A percentile compares a stretch with the other conserved stretches of the same genome.
Conservation (phyloP, 2,329 filamentous ascomycete genomes). For the Xylariaceae sp. region DNA sequence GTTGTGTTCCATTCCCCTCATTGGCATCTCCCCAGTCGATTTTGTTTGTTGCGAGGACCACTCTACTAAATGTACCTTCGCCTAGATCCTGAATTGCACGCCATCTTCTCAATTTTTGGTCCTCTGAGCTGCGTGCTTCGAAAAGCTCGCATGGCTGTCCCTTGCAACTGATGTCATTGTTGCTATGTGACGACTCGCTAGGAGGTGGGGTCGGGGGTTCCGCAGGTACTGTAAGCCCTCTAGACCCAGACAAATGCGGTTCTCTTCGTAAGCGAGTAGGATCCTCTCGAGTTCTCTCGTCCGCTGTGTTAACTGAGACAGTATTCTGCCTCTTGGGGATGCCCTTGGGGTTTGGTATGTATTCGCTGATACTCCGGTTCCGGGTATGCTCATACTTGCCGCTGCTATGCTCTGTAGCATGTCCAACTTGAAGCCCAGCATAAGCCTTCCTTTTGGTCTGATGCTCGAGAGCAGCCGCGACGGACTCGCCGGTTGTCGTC, state of each 20-base stretch:
- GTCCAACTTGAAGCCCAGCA: slow-evolving; percentile 38
- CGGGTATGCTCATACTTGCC: slow-evolving; percentile 48
- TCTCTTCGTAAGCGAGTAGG: slow-evolving; percentile 61
- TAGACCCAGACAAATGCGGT: slow-evolving; percentile 69
- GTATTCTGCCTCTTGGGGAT: slow-evolving; percentile 68
- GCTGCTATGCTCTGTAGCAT: slow-evolving; percentile 27
- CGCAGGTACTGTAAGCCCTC: slow-evolving; percentile 62
- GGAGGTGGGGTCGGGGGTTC: slow-evolving; percentile 75
- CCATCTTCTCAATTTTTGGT: slow-evolving; percentile 70
- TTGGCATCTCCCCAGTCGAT: slow-evolving; percentile 47
- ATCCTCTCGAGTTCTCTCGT: slow-evolving; percentile 32
- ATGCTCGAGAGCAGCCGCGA: slow-evolving; percentile 45
- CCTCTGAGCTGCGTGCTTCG: slow-evolving; percentile 59
- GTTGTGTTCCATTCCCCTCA: slow-evolving; percentile 33
- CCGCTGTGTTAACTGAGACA: slow-evolving; percentile 57
- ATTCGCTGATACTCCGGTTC: slow-evolving; percentile 85
- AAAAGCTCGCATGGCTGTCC: slow-evolving; percentile 56
- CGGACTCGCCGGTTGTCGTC: slow-evolving; percentile 47
- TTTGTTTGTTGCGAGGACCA: slow-evolving; percentile 83
- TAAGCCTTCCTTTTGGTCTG: slow-evolving; percentile 55
- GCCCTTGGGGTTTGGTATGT: slow-evolving; percentile 65
- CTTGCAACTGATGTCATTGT: slow-evolving; percentile 39
- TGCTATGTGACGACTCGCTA: slow-evolving; percentile 60
- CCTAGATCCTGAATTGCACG: slow-evolving; percentile 74
- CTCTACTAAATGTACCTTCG: slow-evolving; percentile 91